phyloP scores from a whole-genome alignment of 805 yeast species.

The Ogataea nonfermentans region DNA sequence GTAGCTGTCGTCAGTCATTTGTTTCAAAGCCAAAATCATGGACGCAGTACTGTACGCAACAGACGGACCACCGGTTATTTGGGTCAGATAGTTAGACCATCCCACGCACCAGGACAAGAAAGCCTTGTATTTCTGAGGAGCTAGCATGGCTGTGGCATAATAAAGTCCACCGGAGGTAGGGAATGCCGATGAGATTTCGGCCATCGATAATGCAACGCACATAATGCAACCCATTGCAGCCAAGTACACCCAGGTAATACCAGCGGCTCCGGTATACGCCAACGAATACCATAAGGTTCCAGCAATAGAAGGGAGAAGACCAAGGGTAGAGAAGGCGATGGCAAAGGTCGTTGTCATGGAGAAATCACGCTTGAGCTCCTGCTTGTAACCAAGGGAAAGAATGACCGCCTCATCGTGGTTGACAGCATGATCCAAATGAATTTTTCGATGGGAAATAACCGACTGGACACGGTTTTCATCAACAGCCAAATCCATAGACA shows the following conservation, averaged over 20 bases:
- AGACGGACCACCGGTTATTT: conserved; percentile 60
- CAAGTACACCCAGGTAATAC: conserved; percentile 62
- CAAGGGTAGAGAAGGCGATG: conserved; percentile 63
- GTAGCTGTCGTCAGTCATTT: conserved; percentile 40
- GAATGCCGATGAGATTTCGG: conserved; percentile 62
- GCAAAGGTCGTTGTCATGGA: conserved; percentile 55
- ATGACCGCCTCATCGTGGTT: conserved; percentile 52
- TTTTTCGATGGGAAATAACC: conserved; percentile 25
- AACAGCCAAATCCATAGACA: conserved; percentile 23
- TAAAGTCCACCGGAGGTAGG: conserved; percentile 72
- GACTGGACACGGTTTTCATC: conserved; percentile 22
- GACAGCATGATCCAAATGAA: conserved; percentile 45
- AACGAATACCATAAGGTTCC: conserved; percentile 61
- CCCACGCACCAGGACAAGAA: conserved; percentile 61
- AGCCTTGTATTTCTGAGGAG: conserved; percentile 55
- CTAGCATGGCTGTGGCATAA: conserved; percentile 61
- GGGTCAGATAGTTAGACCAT: conserved; percentile 65
- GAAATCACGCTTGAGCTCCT: conserved; percentile 63
- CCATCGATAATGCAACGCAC: conserved; percentile 59
- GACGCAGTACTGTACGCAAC: conserved; percentile 57
- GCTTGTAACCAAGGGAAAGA: conserved; percentile 60
- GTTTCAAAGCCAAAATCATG: conserved; percentile 52
- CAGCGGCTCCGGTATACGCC: conserved; percentile 60
- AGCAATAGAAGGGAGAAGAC: conserved; percentile 64
- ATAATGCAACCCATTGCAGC: conserved; percentile 54